A percentile compares a stretch with the other conserved stretches of the same genome.
Conservation (phyloP, 2,329 filamentous ascomycete genomes). For the Ophiostoma triangulosporum region DNA sequence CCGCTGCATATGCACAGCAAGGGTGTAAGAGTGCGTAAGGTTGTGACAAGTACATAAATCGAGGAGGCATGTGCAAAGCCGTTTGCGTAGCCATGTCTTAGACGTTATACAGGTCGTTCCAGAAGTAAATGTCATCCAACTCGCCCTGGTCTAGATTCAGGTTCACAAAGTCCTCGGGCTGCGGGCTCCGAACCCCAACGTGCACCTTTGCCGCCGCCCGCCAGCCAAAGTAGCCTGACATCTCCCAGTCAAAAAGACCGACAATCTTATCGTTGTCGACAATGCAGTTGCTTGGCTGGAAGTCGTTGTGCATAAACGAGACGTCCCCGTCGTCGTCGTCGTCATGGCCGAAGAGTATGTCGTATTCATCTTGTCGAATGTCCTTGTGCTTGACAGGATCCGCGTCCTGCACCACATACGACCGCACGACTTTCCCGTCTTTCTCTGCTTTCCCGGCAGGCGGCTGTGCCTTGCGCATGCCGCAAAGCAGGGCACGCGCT, state of each 20-base stretch:
- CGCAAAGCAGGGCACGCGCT: not conserved
- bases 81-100: too few relatives aligned
- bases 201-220: not conserved
- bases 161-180: not conserved
- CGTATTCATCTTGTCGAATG: not conserved
- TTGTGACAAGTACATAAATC: too few relatives aligned
- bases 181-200: not conserved
- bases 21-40: too few relatives aligned
- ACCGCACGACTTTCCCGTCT: not conserved
- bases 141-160: not conserved
- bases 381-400: not conserved
- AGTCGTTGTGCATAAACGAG: not conserved
- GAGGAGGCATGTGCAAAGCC: too few relatives aligned
- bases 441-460: not conserved
- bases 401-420: not conserved
- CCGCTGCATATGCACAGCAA: too few relatives aligned
- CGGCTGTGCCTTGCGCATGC: not conserved
- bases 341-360: not conserved
- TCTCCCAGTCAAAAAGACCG: not conserved
- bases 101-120: not conserved
- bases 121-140: not conserved
- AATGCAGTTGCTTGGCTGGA: not conserved
- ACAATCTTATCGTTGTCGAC: not conserved
- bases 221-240: not conserved
- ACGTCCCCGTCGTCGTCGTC: not conserved